phyloP scores from a whole-genome alignment of 805 yeast genomes.

The Saccharomycopsis vini region DNA sequence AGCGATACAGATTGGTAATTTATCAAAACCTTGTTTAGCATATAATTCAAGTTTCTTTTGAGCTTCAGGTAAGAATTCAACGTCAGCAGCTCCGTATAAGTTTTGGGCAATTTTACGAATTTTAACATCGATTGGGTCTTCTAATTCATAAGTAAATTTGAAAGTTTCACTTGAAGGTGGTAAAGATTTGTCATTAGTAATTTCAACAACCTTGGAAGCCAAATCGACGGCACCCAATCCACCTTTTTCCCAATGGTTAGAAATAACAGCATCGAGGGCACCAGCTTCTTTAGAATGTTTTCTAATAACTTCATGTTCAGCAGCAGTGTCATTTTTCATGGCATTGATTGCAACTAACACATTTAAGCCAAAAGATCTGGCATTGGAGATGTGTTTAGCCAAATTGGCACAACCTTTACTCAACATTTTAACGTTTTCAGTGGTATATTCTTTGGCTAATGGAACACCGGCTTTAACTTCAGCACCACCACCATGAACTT shows the following conservation, averaged over 20 bases:
- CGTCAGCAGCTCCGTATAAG: conserved; percentile 71
- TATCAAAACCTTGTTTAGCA: conserved; percentile 66
- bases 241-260: conserved; percentile 85
- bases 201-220: conserved; percentile 58
- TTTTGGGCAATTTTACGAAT: conserved; percentile 57
- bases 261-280: conserved; percentile 68
- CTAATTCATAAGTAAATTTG: conserved; percentile 52
- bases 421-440: conserved; percentile 63
- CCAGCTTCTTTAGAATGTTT: conserved; percentile 68
- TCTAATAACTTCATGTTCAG: conserved; percentile 60
- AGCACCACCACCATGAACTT: conserved; percentile 84
- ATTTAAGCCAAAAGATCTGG: conserved; percentile 62
- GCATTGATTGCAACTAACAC: conserved; percentile 78
- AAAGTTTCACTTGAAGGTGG: conserved; percentile 23
- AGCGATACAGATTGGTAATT: conserved; percentile 77
- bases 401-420: conserved; percentile 64
- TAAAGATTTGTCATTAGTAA: conserved; percentile 21
- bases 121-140: conserved; percentile 60
- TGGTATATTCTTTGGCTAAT: conserved; percentile 61
- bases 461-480: conserved; percentile 81
- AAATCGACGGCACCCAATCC: conserved; percentile 71
- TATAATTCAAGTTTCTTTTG: conserved; percentile 58
- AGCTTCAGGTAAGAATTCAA: conserved; percentile 63
- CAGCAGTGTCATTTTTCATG: conserved; percentile 63
- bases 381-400: conserved; percentile 69